Conservation (phyloP, 1,139 yeast genomes). For the Suhomyces chickasaworum region DNA sequence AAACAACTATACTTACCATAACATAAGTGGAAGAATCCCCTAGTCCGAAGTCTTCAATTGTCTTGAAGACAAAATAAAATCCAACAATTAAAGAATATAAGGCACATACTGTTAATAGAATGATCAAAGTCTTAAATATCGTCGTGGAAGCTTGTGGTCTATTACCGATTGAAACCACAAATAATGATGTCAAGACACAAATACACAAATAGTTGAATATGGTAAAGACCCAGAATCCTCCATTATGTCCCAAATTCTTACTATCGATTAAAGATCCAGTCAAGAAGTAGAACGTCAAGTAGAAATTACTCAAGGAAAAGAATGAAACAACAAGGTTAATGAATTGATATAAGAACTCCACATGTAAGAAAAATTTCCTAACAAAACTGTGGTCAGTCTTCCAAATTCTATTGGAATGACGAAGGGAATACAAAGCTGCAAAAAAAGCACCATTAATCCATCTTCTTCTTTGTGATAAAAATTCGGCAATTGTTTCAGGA, state of each 20-base stretch:
- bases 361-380: constrained; percentile 76
- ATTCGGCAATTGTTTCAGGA: constrained; percentile 88
- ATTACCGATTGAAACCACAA: constrained; percentile 91
- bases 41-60: constrained; percentile 45
- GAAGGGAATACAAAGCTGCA: constrained; percentile 87
- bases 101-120: constrained; percentile 75
- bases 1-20: constrained; percentile 71
- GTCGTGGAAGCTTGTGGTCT: constrained; percentile 86
- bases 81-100: constrained; percentile 83
- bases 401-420: constrained; percentile 82
- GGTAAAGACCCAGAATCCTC: constrained; percentile 80
- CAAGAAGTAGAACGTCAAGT: constrained; percentile 85
- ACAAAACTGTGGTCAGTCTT: constrained; percentile 75
- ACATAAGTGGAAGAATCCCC: constrained; percentile 57
- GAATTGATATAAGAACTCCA: constrained; percentile 84
- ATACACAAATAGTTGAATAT: constrained; percentile 81
- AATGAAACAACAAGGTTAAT: constrained; percentile 77
- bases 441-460: constrained; percentile 98
- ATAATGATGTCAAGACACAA: constrained; percentile 78
- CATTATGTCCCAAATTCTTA: constrained; percentile 58
- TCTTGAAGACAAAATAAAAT: constrained; percentile 67
- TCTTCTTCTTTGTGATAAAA: constrained; percentile 92
- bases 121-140: constrained; percentile 70
- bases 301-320: constrained; percentile 88
- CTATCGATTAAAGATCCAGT: constrained; percentile 76